Conservation (phyloP, 2,329 filamentous ascomycete genomes). For the Mariannaea elegans region DNA sequence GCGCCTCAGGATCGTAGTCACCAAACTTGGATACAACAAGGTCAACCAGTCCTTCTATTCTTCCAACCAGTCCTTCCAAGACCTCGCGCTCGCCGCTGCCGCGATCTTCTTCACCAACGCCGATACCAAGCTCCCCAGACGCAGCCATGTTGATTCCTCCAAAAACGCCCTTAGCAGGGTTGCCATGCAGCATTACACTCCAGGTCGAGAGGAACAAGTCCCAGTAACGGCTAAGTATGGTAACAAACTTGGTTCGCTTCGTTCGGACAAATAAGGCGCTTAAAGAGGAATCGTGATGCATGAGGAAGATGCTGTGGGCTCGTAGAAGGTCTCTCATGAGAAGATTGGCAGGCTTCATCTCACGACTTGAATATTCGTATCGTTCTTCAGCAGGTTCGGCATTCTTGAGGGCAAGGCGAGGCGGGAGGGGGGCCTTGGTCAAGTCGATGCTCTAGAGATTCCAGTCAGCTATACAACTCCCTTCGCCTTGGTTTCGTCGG, state of each 20-base stretch:
- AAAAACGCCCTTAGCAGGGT: constrained; percentile 82
- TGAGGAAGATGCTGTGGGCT: constrained; percentile 83
- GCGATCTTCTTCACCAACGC: constrained; percentile 94
- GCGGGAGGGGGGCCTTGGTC: constrained; percentile 74
- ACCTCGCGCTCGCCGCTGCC: constrained; percentile 95
- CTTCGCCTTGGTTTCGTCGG: background rate
- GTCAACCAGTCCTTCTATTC: constrained; percentile 87
- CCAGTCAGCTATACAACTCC: constrained; percentile 13
- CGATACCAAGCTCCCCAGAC: constrained; percentile 90
- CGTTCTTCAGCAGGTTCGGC: constrained; percentile 52
- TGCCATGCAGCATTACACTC: constrained; percentile 91
- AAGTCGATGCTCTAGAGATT: constrained; percentile 69
- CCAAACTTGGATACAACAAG: constrained; percentile 89
- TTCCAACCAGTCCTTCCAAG: constrained; percentile 82
- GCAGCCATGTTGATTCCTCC: constrained; percentile 87
- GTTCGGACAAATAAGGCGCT: constrained; percentile 72
- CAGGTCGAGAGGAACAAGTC: constrained; percentile 74
- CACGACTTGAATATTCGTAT: constrained; percentile 86
- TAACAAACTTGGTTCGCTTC: constrained; percentile 74
- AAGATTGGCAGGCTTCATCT: constrained; percentile 84
- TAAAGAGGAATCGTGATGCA: constrained; percentile 85
- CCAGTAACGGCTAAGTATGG: constrained; percentile 83
- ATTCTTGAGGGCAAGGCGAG: constrained; percentile 55
- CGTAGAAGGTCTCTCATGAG: constrained; percentile 83
- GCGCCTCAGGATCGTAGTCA: constrained; percentile 44